Conservation (phyloP, 2,329 filamentous ascomycete genomes). For the Beauveria varroae region DNA sequence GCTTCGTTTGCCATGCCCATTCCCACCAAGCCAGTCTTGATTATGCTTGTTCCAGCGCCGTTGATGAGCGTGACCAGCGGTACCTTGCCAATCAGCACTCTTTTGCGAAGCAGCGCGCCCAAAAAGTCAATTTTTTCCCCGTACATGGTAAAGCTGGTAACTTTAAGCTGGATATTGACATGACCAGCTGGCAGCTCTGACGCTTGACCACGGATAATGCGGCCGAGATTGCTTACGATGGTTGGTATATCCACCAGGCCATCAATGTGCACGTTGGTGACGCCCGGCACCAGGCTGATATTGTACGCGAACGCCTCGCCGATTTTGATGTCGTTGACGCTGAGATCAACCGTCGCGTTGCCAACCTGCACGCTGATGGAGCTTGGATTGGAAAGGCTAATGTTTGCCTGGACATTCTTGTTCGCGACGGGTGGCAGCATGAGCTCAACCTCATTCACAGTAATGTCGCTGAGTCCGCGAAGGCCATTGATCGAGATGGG, state of each 20-base stretch:
- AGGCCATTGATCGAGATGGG: not conserved
- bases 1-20: not conserved
- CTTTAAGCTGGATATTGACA: not conserved
- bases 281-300: not conserved
- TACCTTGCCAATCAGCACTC: not conserved
- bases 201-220: not conserved
- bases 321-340: not conserved
- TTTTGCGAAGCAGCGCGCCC: not conserved
- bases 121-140: constrained; percentile 3
- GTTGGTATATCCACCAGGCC: not conserved
- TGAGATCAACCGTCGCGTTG: not conserved
- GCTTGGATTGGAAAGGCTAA: constrained; percentile 1
- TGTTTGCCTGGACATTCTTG: constrained; percentile 3
- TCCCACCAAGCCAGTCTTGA: not conserved
- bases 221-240: not conserved
- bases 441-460: not conserved
- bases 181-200: not conserved
- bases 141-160: not conserved
- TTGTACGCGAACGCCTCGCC: not conserved
- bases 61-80: constrained; percentile 3
- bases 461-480: not conserved
- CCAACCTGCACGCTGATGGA: not conserved
- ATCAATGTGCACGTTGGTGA: not conserved
- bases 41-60: not conserved
- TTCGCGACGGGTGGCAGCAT: not conserved